Evolutionary conservation across 2,329 filamentous ascomycete species (phyloP), one percentile per base, ranked within the genome.

Genomic region (Paraconiothyrium sp.): DNA sequence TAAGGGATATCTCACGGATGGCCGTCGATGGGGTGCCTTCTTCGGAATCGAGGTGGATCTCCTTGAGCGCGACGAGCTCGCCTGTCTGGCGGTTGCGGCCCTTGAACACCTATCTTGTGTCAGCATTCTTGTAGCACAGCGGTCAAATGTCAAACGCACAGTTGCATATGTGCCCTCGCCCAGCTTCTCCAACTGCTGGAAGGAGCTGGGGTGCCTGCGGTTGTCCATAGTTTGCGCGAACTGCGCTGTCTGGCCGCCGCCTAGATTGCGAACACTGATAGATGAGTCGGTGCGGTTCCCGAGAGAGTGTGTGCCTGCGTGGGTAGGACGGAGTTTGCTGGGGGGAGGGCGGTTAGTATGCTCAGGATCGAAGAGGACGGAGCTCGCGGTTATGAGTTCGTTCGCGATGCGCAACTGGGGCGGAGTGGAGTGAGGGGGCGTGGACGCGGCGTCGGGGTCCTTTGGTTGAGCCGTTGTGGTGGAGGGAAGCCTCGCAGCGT

Each of bases 161-260:
- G 95, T 99, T 37, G 95, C 95, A 88, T 99, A 99, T 35, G 95
- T 99, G 64, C 95, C 95, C 84, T 99, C 95, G 75, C 95, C 95
- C 69, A 99, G 87, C 91, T 88, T 99, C 82, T 99, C 95, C 79
- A 98, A 88, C 89, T 98, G 95, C 86, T 98, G 94, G 85, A 99
- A 99, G 65, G 94, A 98, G 83, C 92, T 97, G 59, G 94, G 94
- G 75, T 97, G 93, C 75, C 92, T 86, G 79, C 96, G 92, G 76
- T 92, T 92, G 81, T 97, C 94, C 94, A 98, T 98, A 63, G 70
- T 67, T 13, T 65, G 69, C 61, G 56, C 41, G 37, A 55, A 54
- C 49, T 74, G 72, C 58, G 79, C 72, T 57, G 72, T 76, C 62
- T 78, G 72, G 64, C 80, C 79, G 62, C 78, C 82, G 63, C 81